Base-by-base conservation (phyloP, 495 filamentous ascomycete genomes). In the Pyrenula aspistea region DNA sequence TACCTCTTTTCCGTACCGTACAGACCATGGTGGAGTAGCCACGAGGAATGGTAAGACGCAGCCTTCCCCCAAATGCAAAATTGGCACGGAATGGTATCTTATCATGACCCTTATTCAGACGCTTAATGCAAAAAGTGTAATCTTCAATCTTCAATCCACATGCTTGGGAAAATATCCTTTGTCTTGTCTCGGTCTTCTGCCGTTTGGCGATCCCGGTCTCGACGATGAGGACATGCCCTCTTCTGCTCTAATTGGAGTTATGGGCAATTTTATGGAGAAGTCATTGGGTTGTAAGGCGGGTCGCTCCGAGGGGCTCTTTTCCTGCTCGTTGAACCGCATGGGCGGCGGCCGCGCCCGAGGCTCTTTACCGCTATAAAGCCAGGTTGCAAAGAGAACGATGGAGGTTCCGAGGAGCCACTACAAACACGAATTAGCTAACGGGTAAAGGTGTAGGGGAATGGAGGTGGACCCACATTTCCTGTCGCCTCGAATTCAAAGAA, bases 331-430 rank as follows among this genome's bases (percentile, higher is more conserved):
- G 51, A 95, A 82, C 55, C 74, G 82, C 64, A 94, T 88, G 11
- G 88, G 85, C 12, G 87, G 81, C 10, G 87, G 85, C n/a, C 82
- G 77, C 49, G 53, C 62, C 0, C 70, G 64, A 12, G 31, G 53
- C 19, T 66, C 61, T 55, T 53, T 60, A 11, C 75, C 76, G 53
- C 82, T 90, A 72, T 95, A 96, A 25, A 96, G 79, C 56, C 87
- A 95, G 2, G 89, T 95, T 22, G 91, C 84, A 54, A 80, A 75
- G 12, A 96, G 65, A 2, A 96, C 89, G 53, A 90, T 67, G 31
- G 76, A 74, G 1, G 89, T 86, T 25, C 93, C 93, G 51, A 92
- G 57, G 24, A 94, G 53, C 66, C 91, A 96, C 92, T 96, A 62
- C n/a, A 60, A 52, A 25, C 2, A 60, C 15, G 55, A n/a, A n/a